Percentiles rank a stretch among this genome's conserved stretches.
These are phyloP conservation scores for Diaporthe velutina DNA, from an alignment of 2,329 filamentous ascomycete genomes.

Conservation along the genomic window DNA sequence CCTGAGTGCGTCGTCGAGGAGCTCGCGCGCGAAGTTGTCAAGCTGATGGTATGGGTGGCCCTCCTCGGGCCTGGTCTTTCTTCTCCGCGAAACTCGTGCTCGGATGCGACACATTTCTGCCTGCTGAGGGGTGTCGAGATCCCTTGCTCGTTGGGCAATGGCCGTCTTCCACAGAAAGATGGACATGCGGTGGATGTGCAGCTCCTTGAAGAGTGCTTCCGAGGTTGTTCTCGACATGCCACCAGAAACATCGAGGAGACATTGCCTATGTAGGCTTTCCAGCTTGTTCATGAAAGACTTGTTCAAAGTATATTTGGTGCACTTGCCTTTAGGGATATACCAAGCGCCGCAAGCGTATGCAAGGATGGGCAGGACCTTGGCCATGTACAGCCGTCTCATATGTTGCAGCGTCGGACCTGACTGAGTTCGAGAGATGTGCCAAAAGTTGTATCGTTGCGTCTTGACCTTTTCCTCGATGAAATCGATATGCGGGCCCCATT, in stretches of 20 bases:
- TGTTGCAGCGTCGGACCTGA: not conserved
- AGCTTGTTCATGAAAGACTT: not conserved
- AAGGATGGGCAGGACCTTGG: not conserved
- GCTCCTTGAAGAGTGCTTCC: not conserved
- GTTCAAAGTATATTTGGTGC: not conserved
- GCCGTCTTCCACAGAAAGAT: not conserved
- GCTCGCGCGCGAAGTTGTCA: not conserved
- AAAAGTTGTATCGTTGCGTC: not conserved
- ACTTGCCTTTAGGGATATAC: not conserved
- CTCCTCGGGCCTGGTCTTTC: not conserved
- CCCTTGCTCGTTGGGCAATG: not conserved
- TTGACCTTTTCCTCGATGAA: not conserved
- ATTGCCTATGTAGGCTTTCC: not conserved
- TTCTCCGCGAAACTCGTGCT: not conserved
- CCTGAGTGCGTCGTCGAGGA: not conserved
- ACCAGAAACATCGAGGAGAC: slow-evolving; percentile 1
- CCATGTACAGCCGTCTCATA: not conserved
- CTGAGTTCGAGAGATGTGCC: slow-evolving; percentile 8
- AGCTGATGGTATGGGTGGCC: not conserved
- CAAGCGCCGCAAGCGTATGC: not conserved
- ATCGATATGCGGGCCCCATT: not conserved
- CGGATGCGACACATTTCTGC: not conserved
- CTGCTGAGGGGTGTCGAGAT: not conserved
- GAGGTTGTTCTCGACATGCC: not conserved
- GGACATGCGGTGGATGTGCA: not conserved